Percentiles rank a stretch among this genome's conserved stretches.
These are phyloP conservation scores for Rubia occidens DNA, from an alignment of 305 asterid species.

Conservation along the genomic window DNA sequence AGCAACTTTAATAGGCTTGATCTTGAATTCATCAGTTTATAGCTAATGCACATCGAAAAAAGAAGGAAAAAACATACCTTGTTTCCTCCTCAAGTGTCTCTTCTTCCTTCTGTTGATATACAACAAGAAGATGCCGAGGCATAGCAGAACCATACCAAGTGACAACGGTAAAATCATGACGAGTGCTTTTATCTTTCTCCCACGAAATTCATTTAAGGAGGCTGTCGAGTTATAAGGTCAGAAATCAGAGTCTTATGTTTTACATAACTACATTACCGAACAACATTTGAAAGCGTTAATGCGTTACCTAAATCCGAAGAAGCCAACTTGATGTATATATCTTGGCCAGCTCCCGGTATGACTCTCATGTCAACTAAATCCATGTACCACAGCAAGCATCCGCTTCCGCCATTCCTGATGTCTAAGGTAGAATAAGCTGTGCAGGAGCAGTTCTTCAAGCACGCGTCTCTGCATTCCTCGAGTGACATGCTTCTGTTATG, in stretches of 20 bases:
- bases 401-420: slow-evolving; percentile 21
- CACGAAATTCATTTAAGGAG: not conserved
- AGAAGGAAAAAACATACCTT: not conserved
- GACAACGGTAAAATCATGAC: not conserved
- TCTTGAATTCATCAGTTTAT: not conserved
- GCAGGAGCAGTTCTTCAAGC: slow-evolving; percentile 23
- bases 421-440: slow-evolving; percentile 21
- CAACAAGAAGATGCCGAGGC: not conserved
- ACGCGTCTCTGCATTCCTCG: slow-evolving; percentile 12
- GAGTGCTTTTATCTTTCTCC: not conserved
- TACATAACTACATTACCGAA: no score
- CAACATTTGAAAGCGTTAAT: not conserved
- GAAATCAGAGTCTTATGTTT: no score
- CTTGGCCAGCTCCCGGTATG: slow-evolving; percentile 15
- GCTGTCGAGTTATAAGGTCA: not conserved
- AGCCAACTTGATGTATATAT: slow-evolving; percentile 19
- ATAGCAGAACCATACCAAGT: not conserved
- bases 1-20: not conserved
- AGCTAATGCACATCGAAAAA: no score
- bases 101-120: not conserved
- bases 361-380: slow-evolving; percentile 18
- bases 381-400: slow-evolving; percentile 24
- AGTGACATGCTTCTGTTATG: slow-evolving; percentile 12
- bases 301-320: slow-evolving; percentile 23
- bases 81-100: not conserved